Evolutionary conservation across 208 protist genomes (phyloP).

Genomic region (Trypanosoma caninum): DNA sequence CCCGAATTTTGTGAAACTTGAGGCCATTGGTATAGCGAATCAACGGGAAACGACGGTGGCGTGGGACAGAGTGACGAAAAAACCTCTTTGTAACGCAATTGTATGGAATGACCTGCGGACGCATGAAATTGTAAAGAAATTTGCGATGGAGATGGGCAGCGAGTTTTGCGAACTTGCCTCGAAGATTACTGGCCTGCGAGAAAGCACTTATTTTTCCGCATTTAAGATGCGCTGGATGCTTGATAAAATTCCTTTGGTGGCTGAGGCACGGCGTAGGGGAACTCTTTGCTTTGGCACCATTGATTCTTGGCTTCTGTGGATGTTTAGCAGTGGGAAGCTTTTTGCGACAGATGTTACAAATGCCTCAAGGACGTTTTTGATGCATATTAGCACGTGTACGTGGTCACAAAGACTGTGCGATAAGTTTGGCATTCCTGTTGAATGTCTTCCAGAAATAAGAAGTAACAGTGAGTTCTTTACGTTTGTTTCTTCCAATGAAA

Average conservation of each 20-base stretch:
- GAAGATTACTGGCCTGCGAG: constrained; percentile 87
- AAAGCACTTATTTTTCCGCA: constrained; percentile 96
- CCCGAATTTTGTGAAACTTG: constrained; percentile 42
- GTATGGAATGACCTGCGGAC: constrained; percentile 91
- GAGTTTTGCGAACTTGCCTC: constrained; percentile 44
- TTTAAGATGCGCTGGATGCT: constrained; percentile 97
- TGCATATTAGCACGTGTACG: constrained; percentile 93
- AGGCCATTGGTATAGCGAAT: constrained; percentile 96
- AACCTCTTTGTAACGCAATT: constrained; percentile 95
- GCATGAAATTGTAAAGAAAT: constrained; percentile 37
- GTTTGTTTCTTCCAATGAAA: constrained; percentile 35
- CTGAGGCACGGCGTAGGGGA: constrained; percentile 57
- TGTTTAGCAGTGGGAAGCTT: constrained; percentile 75
- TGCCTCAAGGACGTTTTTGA: constrained; percentile 97
- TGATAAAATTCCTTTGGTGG: constrained; percentile 90
- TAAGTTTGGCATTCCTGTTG: constrained; percentile 78
- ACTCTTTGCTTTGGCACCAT: constrained; percentile 94
- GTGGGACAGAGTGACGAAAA: constrained; percentile 96
- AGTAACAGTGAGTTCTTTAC: constrained; percentile 74
- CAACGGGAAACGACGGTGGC: constrained; percentile 98
- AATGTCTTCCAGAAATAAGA: constrained; percentile 91
- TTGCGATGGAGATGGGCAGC: constrained; percentile 36
- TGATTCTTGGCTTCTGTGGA: constrained; percentile 98
- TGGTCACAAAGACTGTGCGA: constrained; percentile 92
- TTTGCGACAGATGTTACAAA: constrained; percentile 98